These are phyloP conservation scores for Abrus pulchellus DNA, from an alignment of 306 rosid genomes.

Conservation along the genomic window DNA sequence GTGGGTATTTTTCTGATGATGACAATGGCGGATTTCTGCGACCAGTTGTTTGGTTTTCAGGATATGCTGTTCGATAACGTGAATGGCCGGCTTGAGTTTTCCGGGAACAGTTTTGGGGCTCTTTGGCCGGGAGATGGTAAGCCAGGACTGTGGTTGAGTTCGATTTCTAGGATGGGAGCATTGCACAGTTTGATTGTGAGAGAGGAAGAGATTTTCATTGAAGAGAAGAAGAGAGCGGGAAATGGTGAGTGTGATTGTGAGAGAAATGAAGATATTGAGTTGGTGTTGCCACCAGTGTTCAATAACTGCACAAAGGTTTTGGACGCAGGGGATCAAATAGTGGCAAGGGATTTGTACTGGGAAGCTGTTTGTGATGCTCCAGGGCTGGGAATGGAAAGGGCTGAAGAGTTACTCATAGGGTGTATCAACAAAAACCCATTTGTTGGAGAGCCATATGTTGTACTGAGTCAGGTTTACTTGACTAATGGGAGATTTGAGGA, in stretches of 20 bases:
- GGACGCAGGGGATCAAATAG: slow-evolving; percentile 72
- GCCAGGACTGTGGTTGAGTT: slow-evolving; percentile 90
- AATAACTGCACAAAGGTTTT: slow-evolving; percentile 69
- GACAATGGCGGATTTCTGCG: slow-evolving; percentile 92
- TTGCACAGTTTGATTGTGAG: slow-evolving; percentile 68
- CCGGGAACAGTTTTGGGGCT: slow-evolving; percentile 64
- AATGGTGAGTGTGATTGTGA: slow-evolving; percentile 1
- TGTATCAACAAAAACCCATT: slow-evolving; percentile 75
- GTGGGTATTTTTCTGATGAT: slow-evolving; percentile 74
- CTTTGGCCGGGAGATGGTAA: slow-evolving; percentile 87
- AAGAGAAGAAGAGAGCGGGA: slow-evolving; percentile 48
- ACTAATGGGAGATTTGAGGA: slow-evolving; percentile 69
- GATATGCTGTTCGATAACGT: slow-evolving; percentile 66
- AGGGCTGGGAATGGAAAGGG: not conserved
- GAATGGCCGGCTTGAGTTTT: slow-evolving; percentile 67
- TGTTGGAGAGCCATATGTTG: slow-evolving; percentile 84
- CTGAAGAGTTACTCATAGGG: slow-evolving; percentile 67
- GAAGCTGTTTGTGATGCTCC: slow-evolving; percentile 65
- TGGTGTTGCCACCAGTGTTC: slow-evolving; percentile 75
- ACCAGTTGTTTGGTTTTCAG: slow-evolving; percentile 80
- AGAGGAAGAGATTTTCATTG: slow-evolving; percentile 73
- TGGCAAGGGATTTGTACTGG: slow-evolving; percentile 87
- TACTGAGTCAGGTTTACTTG: slow-evolving; percentile 70
- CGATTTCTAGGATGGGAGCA: slow-evolving; percentile 80
- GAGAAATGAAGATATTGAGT: slow-evolving; percentile 71